Base-by-base conservation (phyloP, 2,329 filamentous ascomycete genomes). In the Clonostachys rhizophaga region DNA sequence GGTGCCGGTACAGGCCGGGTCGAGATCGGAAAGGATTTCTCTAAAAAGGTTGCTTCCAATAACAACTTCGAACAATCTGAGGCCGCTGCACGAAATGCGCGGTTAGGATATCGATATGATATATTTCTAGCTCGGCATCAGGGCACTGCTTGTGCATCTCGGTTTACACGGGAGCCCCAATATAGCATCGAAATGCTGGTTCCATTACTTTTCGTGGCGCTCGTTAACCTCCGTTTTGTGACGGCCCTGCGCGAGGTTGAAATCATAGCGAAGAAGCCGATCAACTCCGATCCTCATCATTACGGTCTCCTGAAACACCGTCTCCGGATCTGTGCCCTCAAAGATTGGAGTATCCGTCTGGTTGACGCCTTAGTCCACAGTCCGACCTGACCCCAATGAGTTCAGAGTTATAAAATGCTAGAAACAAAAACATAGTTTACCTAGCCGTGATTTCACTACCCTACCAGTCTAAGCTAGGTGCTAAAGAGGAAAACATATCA, bases 11-110 rank as follows among this genome's bases (percentile, higher is more conserved):
- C 87, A 70, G 0, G 84, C 83, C 3, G 86, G 84, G 1, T 84
- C 86, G 4, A 89, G 70, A 58, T 89, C 85, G 1, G 84, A 87
- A 0, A 89, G 72, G 45, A 88, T 87, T 52, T 88, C 84, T 3
- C 81, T 83, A 47, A 74, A 72, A 6, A 85, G 63, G 51, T 86
- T 86, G 12, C 78, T 83, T 6, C 79, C 81, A n/a, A 86, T 81
- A 40, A 86, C 78, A 0, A 81, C 83, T 52, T 86, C 82, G 7
- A 86, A 63, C 1, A 1, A 70, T 74, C 48, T 80, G 68, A 0
- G 82, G 81, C 43, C 79, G 72, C 42, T 81, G 63, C 0, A 83
- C 78, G 71, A 86, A 84, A 24, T 81, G 71, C 12, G 78, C 79
- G 1, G 82, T 85, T 72, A 86, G 77, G 8, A 82, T 81, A 57